These are phyloP conservation scores for Agrocybe pediades DNA, from an alignment of 768 basidiomycete genomes.

Conservation along the genomic window DNA sequence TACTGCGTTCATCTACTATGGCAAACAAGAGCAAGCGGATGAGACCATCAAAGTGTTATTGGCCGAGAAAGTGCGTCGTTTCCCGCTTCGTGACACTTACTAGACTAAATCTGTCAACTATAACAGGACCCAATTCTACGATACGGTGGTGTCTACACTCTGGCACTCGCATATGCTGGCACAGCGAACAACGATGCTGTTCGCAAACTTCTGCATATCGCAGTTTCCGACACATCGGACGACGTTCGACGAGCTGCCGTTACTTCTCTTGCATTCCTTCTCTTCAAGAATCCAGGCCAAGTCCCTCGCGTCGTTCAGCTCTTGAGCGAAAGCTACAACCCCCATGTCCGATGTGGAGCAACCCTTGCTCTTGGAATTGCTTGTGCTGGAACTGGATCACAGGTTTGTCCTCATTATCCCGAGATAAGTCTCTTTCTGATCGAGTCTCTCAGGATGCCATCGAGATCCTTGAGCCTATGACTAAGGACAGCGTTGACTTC, in stretches of 20 bases:
- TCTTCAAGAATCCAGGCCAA: slow-evolving; percentile 96
- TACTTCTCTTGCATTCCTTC: slow-evolving; percentile 90
- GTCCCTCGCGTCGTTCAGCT: slow-evolving; percentile 97
- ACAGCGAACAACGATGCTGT: slow-evolving; percentile 94
- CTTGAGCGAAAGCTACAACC: slow-evolving; percentile 97
- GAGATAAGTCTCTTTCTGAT: slow-evolving; percentile 3
- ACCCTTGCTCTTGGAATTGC: slow-evolving; percentile 96
- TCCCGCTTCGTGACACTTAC: background rate
- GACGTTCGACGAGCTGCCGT: slow-evolving; percentile 97
- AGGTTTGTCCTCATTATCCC: slow-evolving; percentile 49
- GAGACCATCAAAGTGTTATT: slow-evolving; percentile 75
- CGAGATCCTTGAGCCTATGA: slow-evolving; percentile 97
- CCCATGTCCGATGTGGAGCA: slow-evolving; percentile 96
- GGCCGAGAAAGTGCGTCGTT: slow-evolving; percentile 73
- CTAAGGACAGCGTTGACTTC: slow-evolving; percentile 96
- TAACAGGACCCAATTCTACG: slow-evolving; percentile 91
- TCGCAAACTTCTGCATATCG: slow-evolving; percentile 89
- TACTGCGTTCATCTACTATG: slow-evolving; percentile 90
- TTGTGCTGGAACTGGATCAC: slow-evolving; percentile 95
- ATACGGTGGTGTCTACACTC: slow-evolving; percentile 96
- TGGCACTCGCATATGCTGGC: slow-evolving; percentile 95
- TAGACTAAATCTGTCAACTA: slow-evolving; percentile 4
- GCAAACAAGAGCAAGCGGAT: slow-evolving; percentile 91
- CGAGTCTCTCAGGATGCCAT: slow-evolving; percentile 74
- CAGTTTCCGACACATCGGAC: slow-evolving; percentile 97